A percentile compares a stretch with the other conserved stretches of the same genome.
These are phyloP conservation scores for Breynia disticha DNA, from an alignment of 441 rosid genomes.

Conservation along the genomic window DNA sequence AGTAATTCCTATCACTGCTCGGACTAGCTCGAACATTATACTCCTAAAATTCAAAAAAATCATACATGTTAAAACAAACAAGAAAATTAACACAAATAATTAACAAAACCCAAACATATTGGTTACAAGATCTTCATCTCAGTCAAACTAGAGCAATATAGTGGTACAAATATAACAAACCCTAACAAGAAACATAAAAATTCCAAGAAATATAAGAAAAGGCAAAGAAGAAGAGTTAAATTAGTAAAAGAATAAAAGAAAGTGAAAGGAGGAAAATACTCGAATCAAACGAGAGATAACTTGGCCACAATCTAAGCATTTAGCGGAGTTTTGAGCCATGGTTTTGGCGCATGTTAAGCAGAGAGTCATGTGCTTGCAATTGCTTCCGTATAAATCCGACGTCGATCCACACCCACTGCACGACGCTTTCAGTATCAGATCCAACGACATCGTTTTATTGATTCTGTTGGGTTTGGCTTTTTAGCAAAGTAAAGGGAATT, in stretches of 20 bases:
- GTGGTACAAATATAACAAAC: neutral
- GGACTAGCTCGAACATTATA: conserved; percentile 66
- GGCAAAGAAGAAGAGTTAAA: neutral
- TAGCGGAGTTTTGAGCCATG: conserved; percentile 55
- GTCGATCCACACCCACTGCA: conserved; percentile 60
- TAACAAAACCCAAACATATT: too few species aligned
- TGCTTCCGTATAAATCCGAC: conserved; percentile 60
- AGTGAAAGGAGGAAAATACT: conserved; percentile 22
- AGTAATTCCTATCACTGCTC: conserved; percentile 65
- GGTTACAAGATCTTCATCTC: too few species aligned
- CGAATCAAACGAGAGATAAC: conserved; percentile 66
- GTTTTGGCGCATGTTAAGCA: conserved; percentile 65
- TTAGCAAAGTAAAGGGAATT: too few species aligned
- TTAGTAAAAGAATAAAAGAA: neutral
- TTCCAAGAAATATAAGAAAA: neutral
- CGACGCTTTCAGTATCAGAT: conserved; percentile 49
- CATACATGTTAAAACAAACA: neutral
- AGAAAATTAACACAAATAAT: neutral
- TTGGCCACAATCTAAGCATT: conserved; percentile 75
- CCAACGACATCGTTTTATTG: conserved; percentile 48
- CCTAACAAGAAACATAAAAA: neutral
- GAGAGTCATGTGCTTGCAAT: conserved; percentile 71
- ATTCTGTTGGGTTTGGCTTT: too few species aligned
- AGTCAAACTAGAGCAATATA: neutral
- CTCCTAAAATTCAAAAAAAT: conserved; percentile 29